These are phyloP conservation scores for Luffa acutangula DNA, from an alignment of 306 rosid genomes.

Conservation along the genomic window DNA sequence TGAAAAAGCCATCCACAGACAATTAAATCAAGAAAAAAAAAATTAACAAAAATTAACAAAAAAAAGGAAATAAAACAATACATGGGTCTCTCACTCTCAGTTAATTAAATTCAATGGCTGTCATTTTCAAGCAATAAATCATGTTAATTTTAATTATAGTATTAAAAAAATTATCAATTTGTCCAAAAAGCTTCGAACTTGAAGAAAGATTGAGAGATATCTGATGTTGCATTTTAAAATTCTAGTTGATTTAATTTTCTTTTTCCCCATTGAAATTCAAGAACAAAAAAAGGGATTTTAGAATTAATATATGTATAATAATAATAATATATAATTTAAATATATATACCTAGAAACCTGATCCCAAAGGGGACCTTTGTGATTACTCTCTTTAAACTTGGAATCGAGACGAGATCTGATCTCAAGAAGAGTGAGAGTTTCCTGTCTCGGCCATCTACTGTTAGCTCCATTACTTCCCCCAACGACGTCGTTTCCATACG, in stretches of 20 bases:
- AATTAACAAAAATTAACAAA: not conserved
- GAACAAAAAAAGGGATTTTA: not conserved
- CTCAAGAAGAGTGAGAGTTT: slow-evolving; percentile 70
- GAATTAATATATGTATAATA: not conserved
- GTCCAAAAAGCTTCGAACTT: not conserved
- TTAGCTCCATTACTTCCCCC: slow-evolving; percentile 34
- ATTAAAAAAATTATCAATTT: not conserved
- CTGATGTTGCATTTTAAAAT: not conserved
- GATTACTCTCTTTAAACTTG: slow-evolving; percentile 67
- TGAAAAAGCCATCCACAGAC: not conserved
- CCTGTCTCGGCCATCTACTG: slow-evolving; percentile 76
- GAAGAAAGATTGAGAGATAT: not conserved
- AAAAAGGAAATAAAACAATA: not conserved
- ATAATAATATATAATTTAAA: not conserved
- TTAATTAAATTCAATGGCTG: not conserved
- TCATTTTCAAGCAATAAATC: not conserved
- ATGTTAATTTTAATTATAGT: not conserved
- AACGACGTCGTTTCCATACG: slow-evolving; percentile 9
- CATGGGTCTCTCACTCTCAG: not conserved
- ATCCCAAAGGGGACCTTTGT: slow-evolving; percentile 77
- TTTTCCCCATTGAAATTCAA: not conserved
- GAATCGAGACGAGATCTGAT: slow-evolving; percentile 85
- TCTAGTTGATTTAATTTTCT: not conserved
- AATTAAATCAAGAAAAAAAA: not conserved
- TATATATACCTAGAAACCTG: slow-evolving; percentile 64